Base-by-base conservation (phyloP, 2,329 filamentous ascomycete species). In the Colletotrichum sp. region DNA sequence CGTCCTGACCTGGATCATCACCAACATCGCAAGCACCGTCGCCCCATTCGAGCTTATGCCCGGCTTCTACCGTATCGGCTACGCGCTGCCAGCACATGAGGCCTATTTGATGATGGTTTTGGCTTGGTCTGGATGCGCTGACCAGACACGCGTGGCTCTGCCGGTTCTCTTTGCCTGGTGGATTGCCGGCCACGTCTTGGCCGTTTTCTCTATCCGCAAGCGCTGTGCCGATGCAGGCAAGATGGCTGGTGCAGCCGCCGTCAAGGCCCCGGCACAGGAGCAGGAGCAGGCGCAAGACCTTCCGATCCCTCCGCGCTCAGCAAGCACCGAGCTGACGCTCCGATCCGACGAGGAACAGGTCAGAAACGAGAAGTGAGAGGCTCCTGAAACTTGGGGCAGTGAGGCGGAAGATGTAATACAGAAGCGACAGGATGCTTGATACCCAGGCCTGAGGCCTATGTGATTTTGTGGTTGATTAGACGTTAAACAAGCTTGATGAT, bases 71-170 rank as follows among this genome's bases (percentile, higher is more conserved):
- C 80, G 82, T 2, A 82, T 84, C 71, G 83, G 82, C 9, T 84
- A 85, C 52, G 78, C 83, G 0, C 78, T 87, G 21, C 86, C 86
- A 0, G 82, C 82, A 2, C 80, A 85, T 48, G 71, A 79, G 6
- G 60, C 77, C 0, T 88, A 85, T 74, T 80, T 83, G 5, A 70
- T 84, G 6, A 76, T 88, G 12, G 79, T 85, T 1, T 80, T 86
- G 24, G 84, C 87, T 6, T 88, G 86, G 85, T 85, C 84, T 5
- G 83, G 83, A 24, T 87, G 86, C 6, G 82, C 84, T n/a, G 83
- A 84, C 28, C 78, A 80, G 30, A 79, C 86, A 1, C 82, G 84
- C 52, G 81, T 83, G 36, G 82, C 84, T 1, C 80, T 89, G 2
- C 86, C 87, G 0, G 81, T 88, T 4, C 76, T 89, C 4, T 88